Percentiles rank a stretch among this genome's conserved stretches.
phyloP scores from a whole-genome alignment of 192 early-diverging fungal species.

The Piromyces finnis region DNA sequence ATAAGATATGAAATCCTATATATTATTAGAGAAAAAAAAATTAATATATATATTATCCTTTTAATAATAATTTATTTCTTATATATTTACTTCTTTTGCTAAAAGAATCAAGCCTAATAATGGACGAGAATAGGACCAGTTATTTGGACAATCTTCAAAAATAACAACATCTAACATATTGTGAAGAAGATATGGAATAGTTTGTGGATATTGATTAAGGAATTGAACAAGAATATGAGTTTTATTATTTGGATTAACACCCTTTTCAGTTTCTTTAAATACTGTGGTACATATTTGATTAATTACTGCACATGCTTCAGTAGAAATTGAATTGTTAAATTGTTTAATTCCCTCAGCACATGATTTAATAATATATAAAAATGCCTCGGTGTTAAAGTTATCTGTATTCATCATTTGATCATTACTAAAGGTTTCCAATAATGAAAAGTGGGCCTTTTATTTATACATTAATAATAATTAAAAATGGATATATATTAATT shows the following conservation, averaged over 20 bases:
- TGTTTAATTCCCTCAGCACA: background rate
- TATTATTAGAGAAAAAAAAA: no score
- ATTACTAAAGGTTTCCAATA: background rate
- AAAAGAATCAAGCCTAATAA: conserved; percentile 60
- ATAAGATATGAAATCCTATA: background rate
- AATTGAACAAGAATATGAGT: conserved; percentile 35
- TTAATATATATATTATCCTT: no score
- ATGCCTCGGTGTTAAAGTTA: background rate
- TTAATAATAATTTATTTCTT: no score
- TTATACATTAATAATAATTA: no score
- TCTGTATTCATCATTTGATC: background rate
- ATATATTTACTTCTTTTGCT: conserved; percentile 27
- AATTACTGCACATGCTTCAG: background rate
- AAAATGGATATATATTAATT: no score
- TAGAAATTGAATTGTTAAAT: background rate
- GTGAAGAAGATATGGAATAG: conserved; percentile 41
- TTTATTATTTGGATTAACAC: conserved; percentile 9
- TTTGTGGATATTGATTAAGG: conserved; percentile 30
- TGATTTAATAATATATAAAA: background rate
- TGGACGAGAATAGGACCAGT: conserved; percentile 69
- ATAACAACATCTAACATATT: conserved; percentile 53
- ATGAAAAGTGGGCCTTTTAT: background rate
- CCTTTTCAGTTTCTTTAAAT: conserved; percentile 10
- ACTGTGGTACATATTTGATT: conserved; percentile 1
- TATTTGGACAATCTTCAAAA: conserved; percentile 62